Evolutionary conservation across 163 green algal species (phyloP).

Genomic region (Prototheca wickerhamii): DNA sequence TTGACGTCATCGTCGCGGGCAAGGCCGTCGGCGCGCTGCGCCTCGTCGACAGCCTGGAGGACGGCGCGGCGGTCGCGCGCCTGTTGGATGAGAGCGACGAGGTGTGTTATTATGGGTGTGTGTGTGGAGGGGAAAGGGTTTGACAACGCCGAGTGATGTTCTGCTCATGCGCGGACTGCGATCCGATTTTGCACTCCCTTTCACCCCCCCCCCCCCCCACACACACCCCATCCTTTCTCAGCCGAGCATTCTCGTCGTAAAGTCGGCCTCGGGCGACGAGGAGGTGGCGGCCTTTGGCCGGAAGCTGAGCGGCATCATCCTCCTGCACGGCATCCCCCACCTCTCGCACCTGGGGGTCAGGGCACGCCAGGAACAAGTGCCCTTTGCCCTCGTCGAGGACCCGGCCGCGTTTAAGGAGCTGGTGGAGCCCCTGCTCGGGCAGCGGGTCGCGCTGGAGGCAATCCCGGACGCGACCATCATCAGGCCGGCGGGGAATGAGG

Average conservation of each 20-base stretch:
- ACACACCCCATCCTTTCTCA: not conserved
- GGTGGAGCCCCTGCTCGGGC: constrained; percentile 42
- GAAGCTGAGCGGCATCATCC: constrained; percentile 62
- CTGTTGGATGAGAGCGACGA: not conserved
- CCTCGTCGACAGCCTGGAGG: constrained; percentile 36
- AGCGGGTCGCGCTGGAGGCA: constrained; percentile 14
- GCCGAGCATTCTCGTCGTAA: constrained; percentile 55
- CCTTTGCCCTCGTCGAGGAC: constrained; percentile 80
- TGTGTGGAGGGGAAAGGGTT: not conserved
- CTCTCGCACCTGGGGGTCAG: constrained; percentile 82
- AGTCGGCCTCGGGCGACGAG: constrained; percentile 71
- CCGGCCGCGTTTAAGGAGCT: constrained; percentile 27
- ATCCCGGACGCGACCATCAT: not conserved
- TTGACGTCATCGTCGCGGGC: constrained; percentile 82
- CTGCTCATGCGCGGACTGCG: no score
- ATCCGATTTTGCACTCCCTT: no score
- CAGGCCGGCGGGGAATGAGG: not conserved
- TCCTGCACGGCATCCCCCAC: constrained; percentile 80
- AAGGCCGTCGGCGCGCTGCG: constrained; percentile 25
- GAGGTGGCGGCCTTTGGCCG: constrained; percentile 54
- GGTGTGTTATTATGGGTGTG: not conserved
- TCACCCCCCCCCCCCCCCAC: no score
- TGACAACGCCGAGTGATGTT: no score
- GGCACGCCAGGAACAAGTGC: constrained; percentile 76
- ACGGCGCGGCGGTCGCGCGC: constrained; percentile 12